These are phyloP conservation scores for Naganishia kalamii DNA, from an alignment of 768 basidiomycete species.

Conservation along the genomic window DNA sequence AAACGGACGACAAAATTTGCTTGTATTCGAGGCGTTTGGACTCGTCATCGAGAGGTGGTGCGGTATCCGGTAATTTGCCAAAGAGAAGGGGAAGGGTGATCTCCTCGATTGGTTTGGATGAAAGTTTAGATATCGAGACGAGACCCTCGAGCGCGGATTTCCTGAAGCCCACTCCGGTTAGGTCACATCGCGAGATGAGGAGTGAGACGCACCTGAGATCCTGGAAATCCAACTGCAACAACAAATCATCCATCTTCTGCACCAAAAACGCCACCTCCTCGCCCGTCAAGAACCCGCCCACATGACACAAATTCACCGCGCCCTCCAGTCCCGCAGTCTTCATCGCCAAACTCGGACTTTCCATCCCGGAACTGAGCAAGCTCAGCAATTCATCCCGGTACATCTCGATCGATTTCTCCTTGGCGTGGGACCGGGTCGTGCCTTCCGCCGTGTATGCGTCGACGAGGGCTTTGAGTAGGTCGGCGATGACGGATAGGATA, in stretches of 20 bases:
- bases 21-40: conserved; percentile 61
- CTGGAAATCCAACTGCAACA: conserved; percentile 53
- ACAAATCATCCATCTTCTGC: conserved; percentile 64
- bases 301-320: conserved; percentile 61
- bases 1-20: conserved; percentile 62
- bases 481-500: conserved; percentile 58
- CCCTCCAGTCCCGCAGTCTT: conserved; percentile 61
- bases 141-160: conserved; percentile 40
- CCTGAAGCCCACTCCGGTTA: conserved; percentile 15
- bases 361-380: conserved; percentile 20
- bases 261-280: conserved; percentile 76
- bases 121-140: conserved; percentile 48
- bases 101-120: conserved; percentile 62
- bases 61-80: conserved; percentile 61
- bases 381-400: conserved; percentile 72
- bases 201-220: conserved; percentile 30
- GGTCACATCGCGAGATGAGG: background rate
- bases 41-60: conserved; percentile 56
- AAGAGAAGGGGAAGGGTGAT: conserved; percentile 78
- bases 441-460: conserved; percentile 47
- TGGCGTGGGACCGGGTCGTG: conserved; percentile 13
- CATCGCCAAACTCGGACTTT: conserved; percentile 47
- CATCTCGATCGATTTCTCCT: conserved; percentile 51
- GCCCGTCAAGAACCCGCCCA: conserved; percentile 58
- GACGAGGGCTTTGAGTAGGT: conserved; percentile 47